Base-by-base conservation (phyloP, 352 stramenopile species). In the Detonula confervacea region DNA sequence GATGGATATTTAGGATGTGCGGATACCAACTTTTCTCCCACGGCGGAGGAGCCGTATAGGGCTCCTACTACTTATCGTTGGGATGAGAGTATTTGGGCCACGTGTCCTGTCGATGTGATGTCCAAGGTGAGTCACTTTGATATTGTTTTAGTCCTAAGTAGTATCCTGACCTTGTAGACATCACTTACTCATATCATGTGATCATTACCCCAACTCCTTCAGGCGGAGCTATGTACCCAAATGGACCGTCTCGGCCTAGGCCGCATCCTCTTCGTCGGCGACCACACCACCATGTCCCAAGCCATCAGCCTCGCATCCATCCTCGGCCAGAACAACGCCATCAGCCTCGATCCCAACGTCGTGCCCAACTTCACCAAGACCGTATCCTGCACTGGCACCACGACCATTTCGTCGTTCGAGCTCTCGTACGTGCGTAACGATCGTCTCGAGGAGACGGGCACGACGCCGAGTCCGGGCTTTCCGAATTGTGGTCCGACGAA, bases 341-440 rank as follows among this genome's bases (percentile, higher is more conserved):
- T 84, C 44, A 80, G 70, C 55, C 65, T 81, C 29, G 64, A 81
- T 46, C 57, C 77, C 5, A 56, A 39, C 18, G 72, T 81, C n/a
- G 64, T 84, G 7, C 70, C 70, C 33, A 81, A 81, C 60, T 80
- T 80, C 44, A 68, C 70, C 63, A 84, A 81, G 64, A 77, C 56
- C 0, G 77, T 84, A 42, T 24, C 29, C 7, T 83, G 75, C 33
- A 20, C 33, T 24, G 59, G 42, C 1, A 37, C 65, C 2, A 71
- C 49, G n/a, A n/a, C n/a, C n/a, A n/a, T n/a, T 24, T 62, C 37
- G 11, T 70, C 72, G 1, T 81, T 81, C 33, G 60, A 80, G 47
- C 54, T 83, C 16, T 64, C 61, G 8, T 83, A 76, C 42, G 49
- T 83, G 1, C 14, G 75, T 1, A 83, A 83, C 46, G 73, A 81